Percentiles rank a stretch among this genome's conserved stretches.
Evolutionary conservation across 2,329 filamentous ascomycete genomes (phyloP).

Genomic region (Sordariomycetes sp.): DNA sequence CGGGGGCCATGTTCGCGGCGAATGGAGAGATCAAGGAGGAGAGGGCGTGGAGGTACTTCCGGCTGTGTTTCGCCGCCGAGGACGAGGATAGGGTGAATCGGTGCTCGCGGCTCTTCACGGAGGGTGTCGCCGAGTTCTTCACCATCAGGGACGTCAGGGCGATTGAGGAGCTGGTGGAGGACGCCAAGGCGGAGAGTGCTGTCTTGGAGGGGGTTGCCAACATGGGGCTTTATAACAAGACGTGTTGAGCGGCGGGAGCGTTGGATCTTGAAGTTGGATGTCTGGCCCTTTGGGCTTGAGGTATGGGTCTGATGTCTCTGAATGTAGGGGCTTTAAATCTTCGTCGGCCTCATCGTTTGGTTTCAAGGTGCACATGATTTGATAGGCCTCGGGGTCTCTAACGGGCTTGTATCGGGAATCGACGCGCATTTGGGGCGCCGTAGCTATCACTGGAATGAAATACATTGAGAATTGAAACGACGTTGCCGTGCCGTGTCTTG

Average conservation of each 20-base stretch:
- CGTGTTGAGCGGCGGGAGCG: too few species aligned
- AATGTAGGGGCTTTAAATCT: neutral
- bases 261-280: neutral
- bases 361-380: neutral
- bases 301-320: neutral
- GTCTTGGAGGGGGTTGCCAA: conserved; percentile 6
- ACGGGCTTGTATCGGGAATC: too few species aligned
- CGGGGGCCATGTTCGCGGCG: conserved; percentile 63
- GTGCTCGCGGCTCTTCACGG: conserved; percentile 50
- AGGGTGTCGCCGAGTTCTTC: conserved; percentile 66
- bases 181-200: conserved; percentile 5
- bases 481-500: too few species aligned
- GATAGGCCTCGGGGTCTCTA: neutral
- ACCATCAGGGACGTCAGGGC: conserved; percentile 51
- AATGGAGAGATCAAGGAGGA: conserved; percentile 41
- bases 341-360: neutral
- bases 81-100: conserved; percentile 53
- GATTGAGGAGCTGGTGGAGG: conserved; percentile 48
- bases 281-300: too few species aligned
- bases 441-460: too few species aligned
- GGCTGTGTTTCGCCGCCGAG: conserved; percentile 78
- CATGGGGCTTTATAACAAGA: neutral
- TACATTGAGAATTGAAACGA: too few species aligned
- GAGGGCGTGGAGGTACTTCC: conserved; percentile 57
- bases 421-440: too few species aligned